Conservation (phyloP, 1,139 yeast genomes). For the Scheffersomyces parashehatae region DNA sequence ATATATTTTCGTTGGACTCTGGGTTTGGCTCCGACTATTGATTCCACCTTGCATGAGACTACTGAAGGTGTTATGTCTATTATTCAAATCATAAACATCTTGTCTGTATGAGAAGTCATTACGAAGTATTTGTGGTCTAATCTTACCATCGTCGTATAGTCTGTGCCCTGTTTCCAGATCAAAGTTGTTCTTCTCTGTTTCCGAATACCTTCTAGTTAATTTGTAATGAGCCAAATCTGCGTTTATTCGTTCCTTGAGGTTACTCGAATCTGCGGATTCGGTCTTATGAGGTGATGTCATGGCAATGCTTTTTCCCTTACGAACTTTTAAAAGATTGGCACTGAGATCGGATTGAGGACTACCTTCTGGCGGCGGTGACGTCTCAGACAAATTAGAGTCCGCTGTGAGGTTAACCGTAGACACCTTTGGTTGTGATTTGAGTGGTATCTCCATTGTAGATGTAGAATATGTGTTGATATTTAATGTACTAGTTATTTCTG, state of each 20-base stretch:
- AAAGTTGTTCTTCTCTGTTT: conserved; percentile 54
- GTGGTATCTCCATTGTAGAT: conserved; percentile 40
- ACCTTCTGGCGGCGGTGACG: conserved; percentile 3
- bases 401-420: conserved; percentile 37
- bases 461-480: not conserved
- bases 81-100: not conserved
- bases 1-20: conserved; percentile 22
- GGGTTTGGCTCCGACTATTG: not conserved
- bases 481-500: no score
- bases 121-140: conserved; percentile 32
- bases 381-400: conserved; percentile 22
- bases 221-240: conserved; percentile 16
- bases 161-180: conserved; percentile 53
- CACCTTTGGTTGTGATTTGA: conserved; percentile 45
- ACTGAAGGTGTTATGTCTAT: not conserved
- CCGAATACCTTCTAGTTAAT: conserved; percentile 54
- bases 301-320: not conserved
- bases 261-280: conserved; percentile 1
- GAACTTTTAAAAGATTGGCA: not conserved
- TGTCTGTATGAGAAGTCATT: conserved; percentile 1
- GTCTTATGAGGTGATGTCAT: not conserved
- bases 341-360: not conserved
- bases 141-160: conserved; percentile 49
- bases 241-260: not conserved
- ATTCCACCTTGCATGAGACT: not conserved